These are phyloP conservation scores for Lachnellula subtilissima DNA, from an alignment of 2,329 filamentous ascomycete genomes.

Conservation along the genomic window DNA sequence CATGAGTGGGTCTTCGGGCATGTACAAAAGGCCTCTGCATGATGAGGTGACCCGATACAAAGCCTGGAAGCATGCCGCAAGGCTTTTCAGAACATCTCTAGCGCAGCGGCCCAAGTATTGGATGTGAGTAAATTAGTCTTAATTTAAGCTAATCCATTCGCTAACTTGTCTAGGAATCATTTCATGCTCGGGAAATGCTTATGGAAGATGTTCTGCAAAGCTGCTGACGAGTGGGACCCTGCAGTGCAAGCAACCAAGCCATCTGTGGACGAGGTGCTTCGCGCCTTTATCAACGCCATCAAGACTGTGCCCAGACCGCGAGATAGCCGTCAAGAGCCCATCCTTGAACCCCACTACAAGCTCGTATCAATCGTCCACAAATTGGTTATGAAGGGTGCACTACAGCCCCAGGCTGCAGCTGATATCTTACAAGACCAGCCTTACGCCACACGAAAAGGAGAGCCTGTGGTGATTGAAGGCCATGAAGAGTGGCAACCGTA, in stretches of 20 bases:
- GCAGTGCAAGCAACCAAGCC: slow-evolving; percentile 31
- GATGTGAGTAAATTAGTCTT: slow-evolving; percentile 43
- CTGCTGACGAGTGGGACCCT: slow-evolving; percentile 36
- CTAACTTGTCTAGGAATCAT: slow-evolving; percentile 45
- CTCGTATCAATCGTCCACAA: slow-evolving; percentile 64
- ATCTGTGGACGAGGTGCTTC: slow-evolving; percentile 44
- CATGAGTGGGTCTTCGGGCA: slow-evolving; percentile 49
- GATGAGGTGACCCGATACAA: slow-evolving; percentile 52
- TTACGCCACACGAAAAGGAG: slow-evolving; percentile 27
- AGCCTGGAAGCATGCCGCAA: slow-evolving; percentile 60
- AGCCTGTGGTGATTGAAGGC: slow-evolving; percentile 24
- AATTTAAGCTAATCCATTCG: not conserved
- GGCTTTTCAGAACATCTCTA: slow-evolving; percentile 55
- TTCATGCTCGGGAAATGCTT: slow-evolving; percentile 68
- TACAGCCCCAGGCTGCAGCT: slow-evolving; percentile 28
- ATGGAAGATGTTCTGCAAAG: slow-evolving; percentile 62
- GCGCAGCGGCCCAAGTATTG: slow-evolving; percentile 56
- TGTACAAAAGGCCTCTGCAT: slow-evolving; percentile 55
- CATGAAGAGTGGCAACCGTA: slow-evolving; percentile 55
- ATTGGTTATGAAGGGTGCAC: slow-evolving; percentile 41
- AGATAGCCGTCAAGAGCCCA: slow-evolving; percentile 57
- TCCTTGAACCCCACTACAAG: slow-evolving; percentile 71
- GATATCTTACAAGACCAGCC: slow-evolving; percentile 33
- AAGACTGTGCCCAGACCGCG: slow-evolving; percentile 55
- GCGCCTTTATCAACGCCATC: slow-evolving; percentile 54